Conservation (phyloP, 257 asterid species). For the Leonotis leonurus region DNA sequence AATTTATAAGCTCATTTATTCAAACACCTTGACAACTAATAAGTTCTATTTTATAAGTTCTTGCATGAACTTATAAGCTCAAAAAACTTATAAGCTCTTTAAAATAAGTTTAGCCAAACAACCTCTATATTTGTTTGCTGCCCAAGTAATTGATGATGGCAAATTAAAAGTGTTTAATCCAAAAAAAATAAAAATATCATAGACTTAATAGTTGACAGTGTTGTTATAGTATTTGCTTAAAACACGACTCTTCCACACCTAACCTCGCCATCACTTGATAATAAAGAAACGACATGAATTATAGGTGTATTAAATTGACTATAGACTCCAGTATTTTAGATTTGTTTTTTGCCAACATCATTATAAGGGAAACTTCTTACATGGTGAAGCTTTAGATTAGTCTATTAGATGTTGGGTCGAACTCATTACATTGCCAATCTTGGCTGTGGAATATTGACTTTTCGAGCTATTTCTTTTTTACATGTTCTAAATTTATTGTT, state of each 20-base stretch:
- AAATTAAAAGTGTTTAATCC: slow-evolving; percentile 8
- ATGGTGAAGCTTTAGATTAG: background rate
- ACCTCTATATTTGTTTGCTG: slow-evolving; percentile 17
- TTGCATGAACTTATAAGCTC: background rate
- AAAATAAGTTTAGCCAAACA: background rate
- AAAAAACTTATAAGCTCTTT: background rate
- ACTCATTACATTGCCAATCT: slow-evolving; percentile 9
- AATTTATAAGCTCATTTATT: too few relatives aligned
- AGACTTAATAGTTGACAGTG: slow-evolving; percentile 18
- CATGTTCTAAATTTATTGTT: background rate
- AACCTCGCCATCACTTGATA: slow-evolving; percentile 18
- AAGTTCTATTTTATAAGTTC: too few relatives aligned
- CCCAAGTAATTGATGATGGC: background rate
- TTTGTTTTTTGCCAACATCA: background rate
- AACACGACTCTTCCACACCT: slow-evolving; percentile 24
- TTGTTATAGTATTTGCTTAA: slow-evolving; percentile 5
- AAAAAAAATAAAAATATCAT: background rate
- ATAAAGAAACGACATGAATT: slow-evolving; percentile 20
- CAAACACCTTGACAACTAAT: too few relatives aligned
- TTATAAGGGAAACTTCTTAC: slow-evolving; percentile 17
- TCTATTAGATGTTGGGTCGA: slow-evolving; percentile 17
- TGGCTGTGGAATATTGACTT: slow-evolving; percentile 15
- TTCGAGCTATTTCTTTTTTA: background rate
- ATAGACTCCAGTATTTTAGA: slow-evolving; percentile 7
- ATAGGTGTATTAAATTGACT: slow-evolving; percentile 32